Base-by-base conservation (phyloP, 1,284 basidiomycete species). In the Polyporus tsugae region DNA sequence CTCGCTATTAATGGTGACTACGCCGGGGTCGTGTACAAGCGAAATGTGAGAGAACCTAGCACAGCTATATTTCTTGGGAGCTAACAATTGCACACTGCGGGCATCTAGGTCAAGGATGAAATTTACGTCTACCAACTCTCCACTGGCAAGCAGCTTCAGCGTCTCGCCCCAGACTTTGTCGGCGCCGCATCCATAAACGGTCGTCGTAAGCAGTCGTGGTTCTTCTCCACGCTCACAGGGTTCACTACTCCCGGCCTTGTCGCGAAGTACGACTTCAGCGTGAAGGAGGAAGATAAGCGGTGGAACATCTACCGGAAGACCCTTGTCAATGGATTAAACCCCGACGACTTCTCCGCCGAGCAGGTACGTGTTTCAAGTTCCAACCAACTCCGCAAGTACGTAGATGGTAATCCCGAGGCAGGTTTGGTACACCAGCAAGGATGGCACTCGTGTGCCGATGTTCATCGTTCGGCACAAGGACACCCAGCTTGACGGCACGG, bases 371-470 rank as follows among this genome's bases (percentile, higher is more conserved):
- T 13, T 58, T 58, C 19, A 58, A 6, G 9, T 38, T 1, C 3
- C 19, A 13, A 35, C 7, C 19, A 22, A 29, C n/a, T 25, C 25
- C 22, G 22, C 13, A 11, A 13, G 13, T 17, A 6, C 39, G 35
- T 7, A 38, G 15, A 17, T 36, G 33, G 42, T 66, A 25, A 63
- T 15, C 11, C 33, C 4, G 9, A 1, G 36, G 25, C 58, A 89
- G 86, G 89, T 93, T 11, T 95, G 93, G 89, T 95, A 91, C 75
- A 78, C 83, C 25, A 91, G 89, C 79, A 93, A 92, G 78, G 95
- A 96, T 75, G 93, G 94, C 0, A 95, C 94, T 2, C 86, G 85
- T 62, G 84, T 96, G 41, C 94, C 95, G 2, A 95, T 96, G 93
- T 96, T 95, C 76, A 86, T 96, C 67, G 93, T 95, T 38, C 86